Evolutionary conservation across 257 asterid species (phyloP), one percentile per base, ranked within the genome.

Genomic region (Phtheirospermum japonicum): DNA sequence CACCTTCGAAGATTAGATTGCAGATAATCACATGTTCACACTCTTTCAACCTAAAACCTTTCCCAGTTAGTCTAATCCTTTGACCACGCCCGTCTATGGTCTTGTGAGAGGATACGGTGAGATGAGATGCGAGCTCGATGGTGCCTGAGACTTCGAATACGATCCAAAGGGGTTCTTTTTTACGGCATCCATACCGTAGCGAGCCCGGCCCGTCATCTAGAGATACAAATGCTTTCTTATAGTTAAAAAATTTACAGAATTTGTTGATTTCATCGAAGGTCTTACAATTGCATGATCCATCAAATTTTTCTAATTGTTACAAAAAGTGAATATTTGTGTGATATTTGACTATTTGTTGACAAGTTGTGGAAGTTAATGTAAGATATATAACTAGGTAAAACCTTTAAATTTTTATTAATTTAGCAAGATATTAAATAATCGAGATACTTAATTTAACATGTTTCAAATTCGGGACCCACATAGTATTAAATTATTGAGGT

Each of bases 131-230:
- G 65, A 88, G 90, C 46, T 91, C 83, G 61, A 91, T 88, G 42
- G 85, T 83, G 68, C 98, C 98, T 0, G 98, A 91, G 63, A 88
- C 80, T 20, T 84, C 81, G 61, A 91, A 91, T 50, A 83, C 52
- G 23, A 91, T 86, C 98, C 98, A 88, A 2, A 88, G 48, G 42
- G 98, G 90, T 58, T 88, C 97, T 67, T 80, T 75, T 52, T 61
- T 53, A 10, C 97, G 94, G 51, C 98, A 91, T 10, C 89, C 98
- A 16, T 69, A 77, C 2, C 97, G 93, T 16, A 91, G 89, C 13
- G 98, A 86, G 59, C 97, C 98, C 9, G 98, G 97, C 17, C 98
- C 98, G n/a, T 91, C 98, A 58, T 91, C 98, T 91, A 20, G 48
- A 70, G 59, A 49, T 40, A 43, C 8, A 45, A 48, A 17, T 17